Base-by-base conservation (phyloP, 805 yeast species). In the Yamadazyma endophytica region DNA sequence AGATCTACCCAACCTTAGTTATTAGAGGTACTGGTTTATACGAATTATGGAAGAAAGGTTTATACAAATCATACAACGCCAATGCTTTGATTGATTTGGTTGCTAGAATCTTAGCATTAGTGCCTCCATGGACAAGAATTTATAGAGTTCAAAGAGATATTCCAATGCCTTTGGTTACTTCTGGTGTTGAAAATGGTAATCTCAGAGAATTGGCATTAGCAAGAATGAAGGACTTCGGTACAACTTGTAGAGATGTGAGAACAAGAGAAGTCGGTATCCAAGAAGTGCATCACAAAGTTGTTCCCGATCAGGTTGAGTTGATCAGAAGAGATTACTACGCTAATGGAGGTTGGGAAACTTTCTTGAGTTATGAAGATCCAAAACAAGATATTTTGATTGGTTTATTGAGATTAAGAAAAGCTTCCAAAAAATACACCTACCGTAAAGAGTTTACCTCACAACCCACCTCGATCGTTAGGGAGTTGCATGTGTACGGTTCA, bases 61-160 rank as follows among this genome's bases (percentile, higher is more conserved):
- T 86, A 40, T 92, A 92, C 64, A 83, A 84, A 60, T 87, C 96
- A 2, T 92, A 92, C 57, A 86, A 89, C 51, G 96, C 97, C 23
- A 87, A 88, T 50, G 96, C 90, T 6, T 68, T 92, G 47, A 84
- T 92, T 29, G 98, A 92, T 57, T 68, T 92, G 39, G 97, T 92
- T 29, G 98, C 98, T 0, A 76, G 97, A 50, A 90, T 92, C 32
- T 65, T 92, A 68, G 96, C 97, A 0, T 68, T 92, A 36, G 97
- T 92, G 5, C 98, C 98, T 16, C 98, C 98, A 3, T 92, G 98
- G 98, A 92, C 98, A 3, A 79, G 98, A 63, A 92, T 92, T 47
- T 92, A 92, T 58, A 80, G 98, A 58, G 98, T 92, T 14, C 98
- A 92, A 64, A 76, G 98, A 68, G 98, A 92, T 70, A 92, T 92